phyloP scores from a whole-genome alignment of 345 rosid species.

The Acer negundo region DNA sequence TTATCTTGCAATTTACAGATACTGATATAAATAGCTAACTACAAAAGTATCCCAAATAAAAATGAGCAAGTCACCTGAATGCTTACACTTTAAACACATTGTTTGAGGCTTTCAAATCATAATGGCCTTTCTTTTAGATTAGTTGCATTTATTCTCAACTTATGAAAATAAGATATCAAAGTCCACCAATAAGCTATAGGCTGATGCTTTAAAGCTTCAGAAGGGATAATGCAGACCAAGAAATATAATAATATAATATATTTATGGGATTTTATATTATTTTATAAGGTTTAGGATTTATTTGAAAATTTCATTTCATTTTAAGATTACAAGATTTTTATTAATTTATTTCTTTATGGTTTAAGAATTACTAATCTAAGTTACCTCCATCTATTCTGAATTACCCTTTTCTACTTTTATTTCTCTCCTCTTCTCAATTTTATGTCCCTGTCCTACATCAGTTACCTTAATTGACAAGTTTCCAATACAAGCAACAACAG shows the following conservation, averaged over 20 bases:
- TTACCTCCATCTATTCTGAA: neutral
- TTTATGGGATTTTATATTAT: too few species aligned
- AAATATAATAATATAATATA: too few species aligned
- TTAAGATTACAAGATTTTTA: neutral
- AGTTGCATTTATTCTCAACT: neutral
- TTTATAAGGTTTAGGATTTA: neutral
- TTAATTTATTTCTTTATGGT: neutral
- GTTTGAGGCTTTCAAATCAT: conserved; percentile 3
- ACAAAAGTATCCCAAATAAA: conserved; percentile 1
- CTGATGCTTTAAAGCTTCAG: neutral
- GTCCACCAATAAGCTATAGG: neutral
- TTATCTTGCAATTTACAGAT: neutral
- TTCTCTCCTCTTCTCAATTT: neutral
- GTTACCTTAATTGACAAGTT: conserved; percentile 2
- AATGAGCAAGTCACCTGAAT: neutral
- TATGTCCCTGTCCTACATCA: neutral
- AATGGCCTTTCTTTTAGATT: neutral
- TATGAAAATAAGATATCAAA: neutral
- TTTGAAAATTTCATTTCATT: neutral
- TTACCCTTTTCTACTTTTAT: neutral
- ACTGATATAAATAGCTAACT: neutral
- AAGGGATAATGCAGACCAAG: neutral
- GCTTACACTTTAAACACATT: neutral
- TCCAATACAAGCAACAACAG: neutral
- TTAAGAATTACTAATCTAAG: neutral